These are phyloP conservation scores for Stromatinia cepivora DNA, from an alignment of 2,329 filamentous ascomycete genomes.

Conservation along the genomic window DNA sequence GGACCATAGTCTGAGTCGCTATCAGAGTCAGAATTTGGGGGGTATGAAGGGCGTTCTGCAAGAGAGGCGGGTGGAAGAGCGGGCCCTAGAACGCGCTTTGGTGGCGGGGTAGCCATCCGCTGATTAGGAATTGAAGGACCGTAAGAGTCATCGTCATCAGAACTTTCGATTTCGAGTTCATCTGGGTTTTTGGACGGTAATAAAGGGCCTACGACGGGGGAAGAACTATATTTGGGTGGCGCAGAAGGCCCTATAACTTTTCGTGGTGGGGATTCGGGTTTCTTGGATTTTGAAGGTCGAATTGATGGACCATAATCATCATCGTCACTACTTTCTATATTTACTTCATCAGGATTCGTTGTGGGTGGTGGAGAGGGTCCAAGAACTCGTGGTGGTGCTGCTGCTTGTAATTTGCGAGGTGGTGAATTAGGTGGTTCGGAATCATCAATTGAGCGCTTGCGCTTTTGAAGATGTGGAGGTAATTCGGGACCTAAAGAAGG, in stretches of 20 bases:
- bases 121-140: not conserved
- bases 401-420: constrained; percentile 47
- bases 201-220: constrained; percentile 33
- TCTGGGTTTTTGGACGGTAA: constrained; percentile 42
- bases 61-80: constrained; percentile 47
- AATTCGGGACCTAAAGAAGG: constrained; percentile 62
- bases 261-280: not conserved
- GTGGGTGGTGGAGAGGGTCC: constrained; percentile 41
- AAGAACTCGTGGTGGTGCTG: constrained; percentile 31
- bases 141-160: constrained; percentile 31
- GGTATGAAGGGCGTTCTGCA: constrained; percentile 43
- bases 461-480: constrained; percentile 65
- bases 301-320: constrained; percentile 29
- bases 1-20: constrained; percentile 59
- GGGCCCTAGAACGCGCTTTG: constrained; percentile 41
- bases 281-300: constrained; percentile 26
- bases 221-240: constrained; percentile 41
- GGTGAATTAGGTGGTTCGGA: constrained; percentile 44
- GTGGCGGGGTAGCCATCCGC: constrained; percentile 9
- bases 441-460: constrained; percentile 56
- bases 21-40: constrained; percentile 40
- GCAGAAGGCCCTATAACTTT: constrained; percentile 31
- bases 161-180: constrained; percentile 49
- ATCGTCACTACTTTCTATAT: constrained; percentile 47
- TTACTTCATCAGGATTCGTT: constrained; percentile 48